phyloP scores from a whole-genome alignment of 306 rosid genomes.

The Elaeagnus macrophylla region DNA sequence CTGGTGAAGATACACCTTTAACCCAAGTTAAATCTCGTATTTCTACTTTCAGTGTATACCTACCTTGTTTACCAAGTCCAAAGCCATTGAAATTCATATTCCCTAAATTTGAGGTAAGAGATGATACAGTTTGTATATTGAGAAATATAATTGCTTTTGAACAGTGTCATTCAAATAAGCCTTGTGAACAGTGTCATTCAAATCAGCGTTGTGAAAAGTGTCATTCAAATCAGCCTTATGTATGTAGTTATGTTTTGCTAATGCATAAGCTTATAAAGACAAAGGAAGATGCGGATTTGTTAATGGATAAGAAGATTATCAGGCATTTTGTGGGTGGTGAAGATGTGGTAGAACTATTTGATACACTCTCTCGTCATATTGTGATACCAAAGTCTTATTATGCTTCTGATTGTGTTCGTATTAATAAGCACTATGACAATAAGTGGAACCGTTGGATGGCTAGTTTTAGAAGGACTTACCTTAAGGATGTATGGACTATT shows the following conservation, averaged over 20 bases:
- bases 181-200: conserved; percentile 47
- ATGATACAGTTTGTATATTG: conserved; percentile 33
- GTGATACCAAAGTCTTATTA: conserved; percentile 25
- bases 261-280: conserved; percentile 39
- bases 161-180: conserved; percentile 17
- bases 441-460: conserved; percentile 41
- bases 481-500: conserved; percentile 54
- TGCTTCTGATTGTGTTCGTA: not conserved
- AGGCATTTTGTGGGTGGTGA: conserved; percentile 39
- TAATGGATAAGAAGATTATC: conserved; percentile 35
- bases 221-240: conserved; percentile 26
- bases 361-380: conserved; percentile 30
- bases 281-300: conserved; percentile 32
- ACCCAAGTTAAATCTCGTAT: no score
- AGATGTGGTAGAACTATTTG: conserved; percentile 31
- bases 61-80: no score
- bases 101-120: conserved; percentile 22
- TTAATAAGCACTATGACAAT: conserved; percentile 30
- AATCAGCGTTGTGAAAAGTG: conserved; percentile 35
- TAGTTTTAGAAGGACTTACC: conserved; percentile 33
- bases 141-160: conserved; percentile 46
- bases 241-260: conserved; percentile 36
- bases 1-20: no score
- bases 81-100: conserved; percentile 24
- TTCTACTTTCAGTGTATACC: no score